Evolutionary conservation across 2,329 filamentous ascomycete genomes (phyloP), one percentile per base, ranked within the genome.

Genomic region (Colletotrichum spinosum): DNA sequence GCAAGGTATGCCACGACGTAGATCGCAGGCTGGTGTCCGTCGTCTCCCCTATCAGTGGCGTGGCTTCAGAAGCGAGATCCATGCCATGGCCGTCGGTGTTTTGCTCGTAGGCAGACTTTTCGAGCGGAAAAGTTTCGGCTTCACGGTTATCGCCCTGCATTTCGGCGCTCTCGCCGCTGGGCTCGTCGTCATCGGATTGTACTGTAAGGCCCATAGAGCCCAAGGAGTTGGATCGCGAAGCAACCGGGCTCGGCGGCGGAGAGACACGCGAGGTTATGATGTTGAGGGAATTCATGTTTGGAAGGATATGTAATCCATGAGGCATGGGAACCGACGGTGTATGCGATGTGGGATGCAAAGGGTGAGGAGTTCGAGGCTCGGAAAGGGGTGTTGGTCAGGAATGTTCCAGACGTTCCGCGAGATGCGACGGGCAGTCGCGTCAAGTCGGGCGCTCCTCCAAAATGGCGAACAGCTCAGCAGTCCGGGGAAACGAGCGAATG

Each of bases 251-350:
- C 65, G 86, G 80, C 59, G 87, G 78, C 70, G 88, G 86, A 72
- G 88, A 89, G 77, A 94, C 92, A 81, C 92, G 90, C 77, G 92
- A 89, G 75, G 93, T 96, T 78, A 97, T 88, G 78, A 97, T 93
- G 83, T 96, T 97, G 84, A 97, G 85, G 74, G 94, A 97, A 89
- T 97, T 97, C 95, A 97, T 97, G 81, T 86, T 92, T 84, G 80
- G 79, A 72, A 75, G 72, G 72, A 77, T 77, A 73, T 77, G 78
- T 77, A 79, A 84, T 85, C 87, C 87, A 89, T 87, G 80, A 81
- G 75, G 71, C 69, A 69, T 67, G 60, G 45, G 55, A 34, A 35
- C 55, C 55, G 59, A 53, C 45, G 64, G 41, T 45, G 38, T 41
- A 6, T 53, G 52, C 46, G 62, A 50, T 38, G 35, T 33, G 34